Evolutionary conservation across 495 filamentous ascomycete species (phyloP).

Genomic region (Podospora didyma): DNA sequence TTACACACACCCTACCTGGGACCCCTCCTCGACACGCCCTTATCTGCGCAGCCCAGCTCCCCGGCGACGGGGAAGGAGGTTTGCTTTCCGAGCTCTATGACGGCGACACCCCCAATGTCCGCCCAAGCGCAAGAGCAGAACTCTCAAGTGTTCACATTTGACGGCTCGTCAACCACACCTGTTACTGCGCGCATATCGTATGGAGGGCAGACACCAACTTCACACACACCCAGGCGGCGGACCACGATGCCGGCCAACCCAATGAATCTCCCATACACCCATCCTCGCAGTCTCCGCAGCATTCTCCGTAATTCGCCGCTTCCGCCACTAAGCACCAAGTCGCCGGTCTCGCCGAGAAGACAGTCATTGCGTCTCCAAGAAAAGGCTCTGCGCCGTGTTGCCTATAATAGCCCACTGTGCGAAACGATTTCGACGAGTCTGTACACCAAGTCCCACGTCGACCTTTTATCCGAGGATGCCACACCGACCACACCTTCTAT

Average conservation of each 20-base stretch:
- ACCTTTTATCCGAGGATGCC: slow-evolving; percentile 47
- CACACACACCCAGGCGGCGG: slow-evolving; percentile 28
- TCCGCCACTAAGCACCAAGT: slow-evolving; percentile 41
- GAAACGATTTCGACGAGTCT: slow-evolving; percentile 53
- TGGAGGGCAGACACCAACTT: slow-evolving; percentile 26
- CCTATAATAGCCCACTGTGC: slow-evolving; percentile 49
- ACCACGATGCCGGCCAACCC: slow-evolving; percentile 29
- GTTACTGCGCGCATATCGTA: neutral
- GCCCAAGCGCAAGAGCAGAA: slow-evolving; percentile 39
- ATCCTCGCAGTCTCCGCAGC: slow-evolving; percentile 61
- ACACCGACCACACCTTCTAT: slow-evolving; percentile 43
- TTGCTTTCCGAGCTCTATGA: slow-evolving; percentile 43
- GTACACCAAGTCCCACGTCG: slow-evolving; percentile 54
- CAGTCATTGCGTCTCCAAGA: slow-evolving; percentile 47
- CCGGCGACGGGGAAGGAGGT: slow-evolving; percentile 36
- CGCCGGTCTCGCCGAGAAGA: slow-evolving; percentile 43
- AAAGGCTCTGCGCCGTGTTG: slow-evolving; percentile 43
- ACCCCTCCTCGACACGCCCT: slow-evolving; percentile 40
- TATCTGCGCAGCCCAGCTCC: slow-evolving; percentile 40
- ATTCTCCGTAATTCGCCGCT: slow-evolving; percentile 76
- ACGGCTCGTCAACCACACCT: slow-evolving; percentile 9
- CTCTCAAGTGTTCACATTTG: slow-evolving; percentile 37
- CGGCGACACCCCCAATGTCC: slow-evolving; percentile 47
- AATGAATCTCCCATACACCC: slow-evolving; percentile 55
- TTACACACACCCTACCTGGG: slow-evolving; percentile 40